Evolutionary conservation across 1,284 basidiomycete genomes (phyloP), one percentile per base, ranked within the genome.

Genomic region (Ganoderma boninense): DNA sequence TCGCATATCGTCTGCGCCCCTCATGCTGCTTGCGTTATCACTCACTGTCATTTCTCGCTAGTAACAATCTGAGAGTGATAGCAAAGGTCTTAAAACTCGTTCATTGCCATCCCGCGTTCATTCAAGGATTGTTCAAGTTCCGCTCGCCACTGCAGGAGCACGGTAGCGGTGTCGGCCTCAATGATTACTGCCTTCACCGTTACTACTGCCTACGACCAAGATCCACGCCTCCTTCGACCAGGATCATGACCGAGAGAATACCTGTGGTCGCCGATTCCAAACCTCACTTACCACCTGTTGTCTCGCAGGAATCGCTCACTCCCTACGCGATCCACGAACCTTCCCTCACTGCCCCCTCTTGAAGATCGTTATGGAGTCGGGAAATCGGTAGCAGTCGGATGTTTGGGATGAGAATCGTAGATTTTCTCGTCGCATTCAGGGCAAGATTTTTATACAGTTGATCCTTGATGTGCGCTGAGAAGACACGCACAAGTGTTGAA

Each of bases 121-220:
- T 99, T 62, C 95, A 98, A 82, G 97, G 97, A 29, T 99, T 87
- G 99, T 11, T 97, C 97, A 0, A 89, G 99, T 11, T 97, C 97
- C 0, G 89, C 91, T 13, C 97, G 97, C 13, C 99, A 99, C 81
- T 91, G 95, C 59, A 98, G 80, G 96, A 98, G 74, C 87, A 87
- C n/a, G 83, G 82, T 38, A 91, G 92, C 75, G 81, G 84, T 16
- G 83, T 85, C 26, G 87, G 90, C 54, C 82, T 86, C 64, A 88
- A 89, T 62, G n/a, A 95, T 97, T 69, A 97, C 95, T 4, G 97
- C 95, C 0, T 96, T 96, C 1, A 85, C 86, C 20, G 91, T 91
- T 14, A 90, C 87, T 4, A 88, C 90, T 14, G 77, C 78, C 2
- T 77, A 79, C 49, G 73, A 32, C 32, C 32, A 32, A 32, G 32